A percentile compares a stretch with the other conserved stretches of the same genome.
Conservation (phyloP, 257 asterid species). For the Nicotiana attenuata region DNA sequence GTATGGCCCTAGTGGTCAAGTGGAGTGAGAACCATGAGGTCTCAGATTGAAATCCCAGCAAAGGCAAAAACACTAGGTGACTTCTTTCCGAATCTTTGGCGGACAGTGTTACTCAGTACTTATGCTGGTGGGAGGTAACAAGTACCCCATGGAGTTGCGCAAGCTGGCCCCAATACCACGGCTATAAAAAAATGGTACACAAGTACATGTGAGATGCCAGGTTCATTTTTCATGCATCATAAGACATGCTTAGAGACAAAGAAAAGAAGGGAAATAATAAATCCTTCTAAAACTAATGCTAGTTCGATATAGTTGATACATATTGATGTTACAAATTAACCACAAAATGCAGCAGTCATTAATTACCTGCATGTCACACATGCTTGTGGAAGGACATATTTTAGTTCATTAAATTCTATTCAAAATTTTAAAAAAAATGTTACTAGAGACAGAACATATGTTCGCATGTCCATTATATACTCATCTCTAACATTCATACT, state of each 20-base stretch:
- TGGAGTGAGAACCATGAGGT: too few species aligned
- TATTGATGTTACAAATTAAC: not conserved
- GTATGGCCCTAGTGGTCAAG: too few species aligned
- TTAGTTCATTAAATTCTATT: not conserved
- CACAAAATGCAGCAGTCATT: not conserved
- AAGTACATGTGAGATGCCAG: not conserved
- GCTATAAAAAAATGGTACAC: not conserved
- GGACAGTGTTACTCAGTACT: too few species aligned
- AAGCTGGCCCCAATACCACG: too few species aligned
- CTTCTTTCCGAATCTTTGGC: too few species aligned
- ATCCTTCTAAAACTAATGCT: not conserved
- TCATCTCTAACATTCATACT: not conserved
- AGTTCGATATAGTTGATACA: not conserved
- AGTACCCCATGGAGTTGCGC: too few species aligned
- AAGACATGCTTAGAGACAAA: not conserved
- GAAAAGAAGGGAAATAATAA: not conserved
- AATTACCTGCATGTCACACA: not conserved
- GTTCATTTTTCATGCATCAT: not conserved
- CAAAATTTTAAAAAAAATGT: not conserved
- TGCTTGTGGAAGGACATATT: not conserved
- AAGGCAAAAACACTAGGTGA: too few species aligned
- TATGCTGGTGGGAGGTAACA: too few species aligned
- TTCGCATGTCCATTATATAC: not conserved
- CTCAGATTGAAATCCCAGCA: too few species aligned
- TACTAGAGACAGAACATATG: not conserved